These are phyloP conservation scores for Spiraea crenata DNA, from an alignment of 331 rosid genomes.

Conservation along the genomic window DNA sequence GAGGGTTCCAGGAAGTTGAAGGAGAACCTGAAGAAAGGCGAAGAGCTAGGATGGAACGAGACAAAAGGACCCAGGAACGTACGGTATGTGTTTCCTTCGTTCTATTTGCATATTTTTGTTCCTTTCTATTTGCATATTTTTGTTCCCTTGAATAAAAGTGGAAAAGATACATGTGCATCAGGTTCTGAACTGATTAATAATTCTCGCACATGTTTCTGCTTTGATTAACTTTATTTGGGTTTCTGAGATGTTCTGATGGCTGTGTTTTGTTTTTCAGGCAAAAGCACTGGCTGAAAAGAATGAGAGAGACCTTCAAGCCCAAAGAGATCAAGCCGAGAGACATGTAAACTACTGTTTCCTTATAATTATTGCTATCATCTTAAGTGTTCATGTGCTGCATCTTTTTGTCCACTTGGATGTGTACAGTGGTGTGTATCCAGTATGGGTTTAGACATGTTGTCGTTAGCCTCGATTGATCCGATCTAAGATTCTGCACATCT, in stretches of 20 bases:
- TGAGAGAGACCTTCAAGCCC: slow-evolving; percentile 87
- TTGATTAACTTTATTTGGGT: not conserved
- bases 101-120: slow-evolving; percentile 23
- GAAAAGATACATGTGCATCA: slow-evolving; percentile 11
- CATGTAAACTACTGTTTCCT: slow-evolving; percentile 48
- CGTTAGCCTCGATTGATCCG: not conserved
- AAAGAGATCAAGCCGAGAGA: slow-evolving; percentile 98
- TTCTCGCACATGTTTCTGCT: not conserved
- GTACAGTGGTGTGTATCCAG: not conserved
- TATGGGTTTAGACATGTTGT: not conserved
- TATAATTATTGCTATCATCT: not conserved
- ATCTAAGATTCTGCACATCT: not conserved
- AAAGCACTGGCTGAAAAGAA: slow-evolving; percentile 97
- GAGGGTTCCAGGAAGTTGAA: slow-evolving; percentile 78
- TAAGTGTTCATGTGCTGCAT: not conserved
- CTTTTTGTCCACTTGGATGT: not conserved
- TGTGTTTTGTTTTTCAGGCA: slow-evolving; percentile 44
- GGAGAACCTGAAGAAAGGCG: slow-evolving; percentile 96
- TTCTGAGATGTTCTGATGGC: slow-evolving; percentile 21
- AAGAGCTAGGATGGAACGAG: slow-evolving; percentile 92
- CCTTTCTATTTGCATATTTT: slow-evolving; percentile 20
- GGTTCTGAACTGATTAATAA: not conserved
- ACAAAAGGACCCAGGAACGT: slow-evolving; percentile 85
- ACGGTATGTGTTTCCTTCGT: slow-evolving; percentile 58
- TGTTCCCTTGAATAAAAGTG: slow-evolving; percentile 12